A percentile compares a stretch with the other conserved stretches of the same genome.
phyloP scores from a whole-genome alignment of 345 rosid genomes.

The Microcos paniculata region DNA sequence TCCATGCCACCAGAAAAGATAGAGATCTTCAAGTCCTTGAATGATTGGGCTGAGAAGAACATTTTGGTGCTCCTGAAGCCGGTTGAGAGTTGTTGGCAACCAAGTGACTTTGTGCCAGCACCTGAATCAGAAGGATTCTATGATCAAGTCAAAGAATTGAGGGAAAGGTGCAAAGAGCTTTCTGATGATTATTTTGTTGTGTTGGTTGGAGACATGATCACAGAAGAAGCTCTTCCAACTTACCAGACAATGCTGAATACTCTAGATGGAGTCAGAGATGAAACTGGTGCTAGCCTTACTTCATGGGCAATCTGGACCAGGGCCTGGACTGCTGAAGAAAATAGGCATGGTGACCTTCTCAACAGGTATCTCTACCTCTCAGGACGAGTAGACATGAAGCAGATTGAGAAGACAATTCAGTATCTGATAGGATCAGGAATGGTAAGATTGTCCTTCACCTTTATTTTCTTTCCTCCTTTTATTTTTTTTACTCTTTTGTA shows the following conservation, averaged over 20 bases:
- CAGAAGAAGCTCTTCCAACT: too few relatives aligned
- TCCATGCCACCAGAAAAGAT: slow-evolving; percentile 61
- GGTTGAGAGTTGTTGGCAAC: slow-evolving; percentile 75
- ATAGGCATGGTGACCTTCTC: too few relatives aligned
- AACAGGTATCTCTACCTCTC: slow-evolving; percentile 68
- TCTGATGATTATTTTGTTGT: slow-evolving; percentile 68
- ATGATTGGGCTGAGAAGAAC: slow-evolving; percentile 68
- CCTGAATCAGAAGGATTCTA: slow-evolving; percentile 55
- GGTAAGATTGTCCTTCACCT: slow-evolving; percentile 35
- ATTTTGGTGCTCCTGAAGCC: slow-evolving; percentile 54
- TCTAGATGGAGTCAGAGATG: slow-evolving; percentile 68
- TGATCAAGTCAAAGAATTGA: slow-evolving; percentile 62
- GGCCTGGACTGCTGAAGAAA: slow-evolving; percentile 85
- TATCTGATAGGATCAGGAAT: slow-evolving; percentile 71
- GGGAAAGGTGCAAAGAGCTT: slow-evolving; percentile 57
- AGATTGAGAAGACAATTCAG: slow-evolving; percentile 72
- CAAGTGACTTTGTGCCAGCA: slow-evolving; percentile 52
- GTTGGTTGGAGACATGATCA: slow-evolving; percentile 77
- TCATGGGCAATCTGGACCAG: slow-evolving; percentile 75
- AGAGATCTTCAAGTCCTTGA: slow-evolving; percentile 53
- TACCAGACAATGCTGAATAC: slow-evolving; percentile 79
- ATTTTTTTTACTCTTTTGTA: not conserved
- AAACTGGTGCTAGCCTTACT: slow-evolving; percentile 65
- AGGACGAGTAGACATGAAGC: slow-evolving; percentile 77
- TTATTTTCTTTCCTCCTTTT: not conserved